A percentile compares a stretch with the other conserved stretches of the same genome.
phyloP scores from a whole-genome alignment of 73 alveolate species.

The Durusdinium trenchii region DNA sequence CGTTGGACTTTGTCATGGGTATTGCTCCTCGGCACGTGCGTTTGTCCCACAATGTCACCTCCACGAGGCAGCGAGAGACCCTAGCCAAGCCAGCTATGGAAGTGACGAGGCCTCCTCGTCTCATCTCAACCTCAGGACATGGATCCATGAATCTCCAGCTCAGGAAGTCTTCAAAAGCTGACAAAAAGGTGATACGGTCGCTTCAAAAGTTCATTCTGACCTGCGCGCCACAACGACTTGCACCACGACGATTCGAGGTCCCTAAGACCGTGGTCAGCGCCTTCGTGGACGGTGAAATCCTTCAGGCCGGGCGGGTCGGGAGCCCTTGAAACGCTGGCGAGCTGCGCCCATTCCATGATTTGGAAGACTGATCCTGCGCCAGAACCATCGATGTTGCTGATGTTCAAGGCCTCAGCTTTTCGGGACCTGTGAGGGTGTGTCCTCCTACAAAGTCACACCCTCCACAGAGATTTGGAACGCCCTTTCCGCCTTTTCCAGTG shows the following conservation, averaged over 20 bases:
- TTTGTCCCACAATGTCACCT: background rate
- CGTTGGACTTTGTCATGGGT: constrained; percentile 35
- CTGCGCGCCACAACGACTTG: no score
- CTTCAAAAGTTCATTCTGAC: no score
- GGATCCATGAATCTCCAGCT: no score
- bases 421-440: no score
- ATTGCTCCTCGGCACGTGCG: background rate
- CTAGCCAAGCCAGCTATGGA: background rate
- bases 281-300: constrained; percentile 48
- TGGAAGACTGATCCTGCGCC: background rate
- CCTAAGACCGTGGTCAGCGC: constrained; percentile 62
- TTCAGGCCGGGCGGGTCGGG: background rate
- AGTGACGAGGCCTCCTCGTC: no score
- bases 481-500: no score
- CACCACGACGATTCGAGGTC: background rate
- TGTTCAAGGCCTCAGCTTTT: no score
- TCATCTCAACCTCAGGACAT: no score
- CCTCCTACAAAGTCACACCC: no score
- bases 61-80: background rate
- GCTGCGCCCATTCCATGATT: background rate
- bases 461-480: no score
- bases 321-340: background rate
- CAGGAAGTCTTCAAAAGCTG: no score
- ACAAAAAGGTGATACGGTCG: no score
- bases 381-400: background rate